Conservation (phyloP, 2,329 filamentous ascomycete species). For the Teratosphaeria epicoccoides region DNA sequence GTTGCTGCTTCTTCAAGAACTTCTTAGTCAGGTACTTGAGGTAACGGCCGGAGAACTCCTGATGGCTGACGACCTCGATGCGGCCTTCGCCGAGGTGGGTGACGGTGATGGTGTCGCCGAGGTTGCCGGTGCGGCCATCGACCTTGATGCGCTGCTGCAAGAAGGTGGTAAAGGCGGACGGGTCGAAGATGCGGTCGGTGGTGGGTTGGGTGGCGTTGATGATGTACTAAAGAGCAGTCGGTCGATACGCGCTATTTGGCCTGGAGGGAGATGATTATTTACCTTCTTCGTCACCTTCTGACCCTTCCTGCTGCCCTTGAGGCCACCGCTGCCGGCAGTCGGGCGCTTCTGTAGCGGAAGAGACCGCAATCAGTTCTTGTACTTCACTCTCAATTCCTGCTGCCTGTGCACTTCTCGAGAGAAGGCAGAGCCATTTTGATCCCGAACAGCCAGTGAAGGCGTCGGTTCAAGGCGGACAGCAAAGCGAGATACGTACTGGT, state of each 20-base stretch:
- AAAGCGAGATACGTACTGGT: slow-evolving; percentile 93
- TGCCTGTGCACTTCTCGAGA: slow-evolving; percentile 44
- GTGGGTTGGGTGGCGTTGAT: slow-evolving; percentile 99
- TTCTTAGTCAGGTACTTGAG: slow-evolving; percentile 99
- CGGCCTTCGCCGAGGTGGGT: slow-evolving; percentile 88
- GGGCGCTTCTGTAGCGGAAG: slow-evolving; percentile 46
- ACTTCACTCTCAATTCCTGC: slow-evolving; percentile 61
- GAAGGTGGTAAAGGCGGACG: slow-evolving; percentile 99
- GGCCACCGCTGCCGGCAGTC: slow-evolving; percentile 28
- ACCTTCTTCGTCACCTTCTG: slow-evolving; percentile 82
- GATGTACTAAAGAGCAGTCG: slow-evolving; percentile 58
- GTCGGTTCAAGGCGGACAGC: slow-evolving; percentile 61
- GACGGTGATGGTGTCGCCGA: slow-evolving; percentile 87
- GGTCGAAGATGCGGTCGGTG: slow-evolving; percentile 99
- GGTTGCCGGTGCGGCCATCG: slow-evolving; percentile 94
- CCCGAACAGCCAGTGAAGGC: slow-evolving; percentile 23
- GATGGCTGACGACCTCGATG: slow-evolving; percentile 95
- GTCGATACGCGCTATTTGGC: neutral
- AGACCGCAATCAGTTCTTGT: slow-evolving; percentile 40
- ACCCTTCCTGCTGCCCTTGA: slow-evolving; percentile 36
- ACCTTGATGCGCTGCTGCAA: slow-evolving; percentile 99
- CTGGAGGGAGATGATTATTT: too few species aligned
- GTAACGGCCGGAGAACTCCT: slow-evolving; percentile 96
- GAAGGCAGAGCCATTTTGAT: slow-evolving; percentile 11
- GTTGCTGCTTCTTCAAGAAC: slow-evolving; percentile 99